Base-by-base conservation (phyloP, 352 stramenopile genomes). In the Phytophthora brassicae region DNA sequence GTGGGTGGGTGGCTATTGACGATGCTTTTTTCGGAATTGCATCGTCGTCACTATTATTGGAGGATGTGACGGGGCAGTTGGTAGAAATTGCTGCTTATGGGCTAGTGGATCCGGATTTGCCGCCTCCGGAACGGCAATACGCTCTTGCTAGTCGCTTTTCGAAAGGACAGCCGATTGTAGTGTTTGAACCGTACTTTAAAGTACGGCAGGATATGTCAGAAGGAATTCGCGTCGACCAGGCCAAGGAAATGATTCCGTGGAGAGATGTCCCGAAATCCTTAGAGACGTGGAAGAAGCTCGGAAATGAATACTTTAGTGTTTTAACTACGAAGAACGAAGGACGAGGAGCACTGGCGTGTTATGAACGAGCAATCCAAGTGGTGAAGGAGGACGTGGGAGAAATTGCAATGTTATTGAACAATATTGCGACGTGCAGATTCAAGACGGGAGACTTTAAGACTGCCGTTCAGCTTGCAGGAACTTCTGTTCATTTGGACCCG, bases 21-120 rank as follows among this genome's bases (percentile, higher is more conserved):
- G 60, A 73, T 8, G 64, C 64, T 0, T 76, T 76, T 42, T 73
- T 71, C 28, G 57, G 63, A 0, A 58, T 70, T 6, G 36, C 68
- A 6, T 66, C 68, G 1, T 43, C 63, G 2, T 53, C 52, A 0
- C 38, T 76, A 1, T 16, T 76, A 16, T 17, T 76, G 7, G 64
- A 74, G 35, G 64, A 76, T 35, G 64, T 76, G 11, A 71, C 42
- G 14, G 68, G 64, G 0, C 36, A 46, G 12, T 46, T 56, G 33
- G 43, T 57, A 11, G 58, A 72, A 38, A 63, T 72, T 33, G 64
- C 12, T 14, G 48, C 56, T 24, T 72, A 64, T 20, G 51, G 57
- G 16, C 26, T 68, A 0, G 57, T 61, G 6, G 52, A 60, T 13
- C 19, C 43, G 0, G 20, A 66, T 23, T 29, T 68, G 11, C 53